Percentiles rank a stretch among this genome's conserved stretches.
Conservation (phyloP, 176 grass and related monocot genomes). For the Oryza meridionalis region DNA sequence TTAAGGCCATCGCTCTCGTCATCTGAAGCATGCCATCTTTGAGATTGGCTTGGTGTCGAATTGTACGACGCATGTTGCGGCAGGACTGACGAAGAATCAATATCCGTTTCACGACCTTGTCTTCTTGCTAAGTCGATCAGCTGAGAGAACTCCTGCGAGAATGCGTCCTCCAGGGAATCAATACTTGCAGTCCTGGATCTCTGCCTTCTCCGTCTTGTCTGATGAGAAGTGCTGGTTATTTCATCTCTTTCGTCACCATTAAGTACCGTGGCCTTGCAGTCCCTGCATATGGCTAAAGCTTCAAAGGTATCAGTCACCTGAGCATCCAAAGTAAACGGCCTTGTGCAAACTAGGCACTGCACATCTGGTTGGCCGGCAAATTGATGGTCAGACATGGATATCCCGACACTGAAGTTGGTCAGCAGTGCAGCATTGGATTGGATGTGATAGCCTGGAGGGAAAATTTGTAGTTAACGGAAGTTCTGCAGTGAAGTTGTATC, state of each 20-base stretch:
- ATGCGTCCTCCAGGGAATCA: conserved; percentile 50
- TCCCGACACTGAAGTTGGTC: too few relatives aligned
- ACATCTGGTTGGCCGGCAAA: conserved; percentile 34
- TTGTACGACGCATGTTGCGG: conserved; percentile 35
- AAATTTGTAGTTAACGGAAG: too few relatives aligned
- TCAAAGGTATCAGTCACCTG: conserved; percentile 71
- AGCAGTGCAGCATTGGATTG: too few relatives aligned
- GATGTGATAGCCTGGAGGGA: too few relatives aligned
- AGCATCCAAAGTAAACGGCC: conserved; percentile 64
- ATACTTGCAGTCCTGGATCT: conserved; percentile 43
- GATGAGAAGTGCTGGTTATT: conserved; percentile 31
- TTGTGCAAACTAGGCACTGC: conserved; percentile 83
- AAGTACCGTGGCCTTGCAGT: conserved; percentile 63
- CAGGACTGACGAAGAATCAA: conserved; percentile 33
- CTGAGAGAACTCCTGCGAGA: conserved; percentile 69
- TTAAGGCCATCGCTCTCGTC: conserved; percentile 70
- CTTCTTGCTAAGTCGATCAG: conserved; percentile 66
- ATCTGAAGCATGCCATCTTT: conserved; percentile 60
- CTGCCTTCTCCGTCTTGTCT: not conserved
- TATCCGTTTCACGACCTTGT: conserved; percentile 54
- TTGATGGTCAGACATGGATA: conserved; percentile 38
- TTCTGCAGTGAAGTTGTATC: too few relatives aligned
- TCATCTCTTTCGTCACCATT: conserved; percentile 43
- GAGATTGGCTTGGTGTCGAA: conserved; percentile 54
- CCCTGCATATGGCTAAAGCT: conserved; percentile 81